A percentile compares a stretch with the other conserved stretches of the same genome.
phyloP scores from a whole-genome alignment of 495 filamentous ascomycete species.

The Astrothelium subdiscretum region DNA sequence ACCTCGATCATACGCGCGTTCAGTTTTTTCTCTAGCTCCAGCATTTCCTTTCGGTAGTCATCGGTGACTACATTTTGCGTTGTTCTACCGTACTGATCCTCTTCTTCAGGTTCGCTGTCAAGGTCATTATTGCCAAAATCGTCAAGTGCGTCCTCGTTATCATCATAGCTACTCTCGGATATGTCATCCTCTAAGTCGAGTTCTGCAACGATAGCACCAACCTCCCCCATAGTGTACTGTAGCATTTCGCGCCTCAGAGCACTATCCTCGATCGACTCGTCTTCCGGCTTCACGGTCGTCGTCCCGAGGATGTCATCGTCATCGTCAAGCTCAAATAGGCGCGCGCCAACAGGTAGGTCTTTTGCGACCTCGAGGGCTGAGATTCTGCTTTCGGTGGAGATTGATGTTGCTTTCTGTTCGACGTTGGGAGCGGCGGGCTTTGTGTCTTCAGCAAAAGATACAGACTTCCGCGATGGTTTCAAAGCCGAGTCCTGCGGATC shows the following conservation, averaged over 20 bases:
- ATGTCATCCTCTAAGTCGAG: conserved; percentile 48
- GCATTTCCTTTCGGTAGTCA: conserved; percentile 50
- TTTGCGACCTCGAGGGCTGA: not conserved
- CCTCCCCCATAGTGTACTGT: conserved; percentile 72
- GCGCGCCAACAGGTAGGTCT: not conserved
- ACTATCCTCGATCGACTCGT: conserved; percentile 72
- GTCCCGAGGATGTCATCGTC: conserved; percentile 23
- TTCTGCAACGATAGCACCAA: conserved; percentile 88
- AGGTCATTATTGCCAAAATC: conserved; percentile 46
- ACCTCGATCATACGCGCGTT: conserved; percentile 28
- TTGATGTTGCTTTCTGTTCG: not conserved
- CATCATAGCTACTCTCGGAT: conserved; percentile 31
- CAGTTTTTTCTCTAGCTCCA: conserved; percentile 28
- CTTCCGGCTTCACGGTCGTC: conserved; percentile 32
- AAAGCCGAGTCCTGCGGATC: not conserved
- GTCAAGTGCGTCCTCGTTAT: conserved; percentile 45
- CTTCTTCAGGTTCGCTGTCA: conserved; percentile 32
- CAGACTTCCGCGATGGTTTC: conserved; percentile 18
- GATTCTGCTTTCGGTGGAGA: not conserved
- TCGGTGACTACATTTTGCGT: conserved; percentile 50
- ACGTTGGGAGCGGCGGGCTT: conserved; percentile 29
- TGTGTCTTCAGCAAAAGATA: conserved; percentile 44
- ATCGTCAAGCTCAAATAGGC: conserved; percentile 22
- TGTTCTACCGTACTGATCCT: conserved; percentile 59
- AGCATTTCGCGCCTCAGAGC: conserved; percentile 81